phyloP scores from a whole-genome alignment of 805 yeast species.

The Hanseniaspora taiwanica region DNA sequence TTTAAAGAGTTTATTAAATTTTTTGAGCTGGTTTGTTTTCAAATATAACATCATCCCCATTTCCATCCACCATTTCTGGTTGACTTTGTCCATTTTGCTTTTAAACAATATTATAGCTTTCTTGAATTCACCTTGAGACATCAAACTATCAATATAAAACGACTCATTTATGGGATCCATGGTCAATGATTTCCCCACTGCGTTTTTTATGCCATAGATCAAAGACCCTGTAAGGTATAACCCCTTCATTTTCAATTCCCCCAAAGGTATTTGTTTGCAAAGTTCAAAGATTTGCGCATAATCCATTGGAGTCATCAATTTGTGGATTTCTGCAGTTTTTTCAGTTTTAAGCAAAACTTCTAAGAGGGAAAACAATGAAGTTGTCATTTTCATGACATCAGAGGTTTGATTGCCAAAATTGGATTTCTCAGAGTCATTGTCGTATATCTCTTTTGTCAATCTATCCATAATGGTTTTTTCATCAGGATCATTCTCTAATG shows the following conservation, averaged over 20 bases:
- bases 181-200: conserved; percentile 18
- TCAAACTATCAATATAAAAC: conserved; percentile 33
- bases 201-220: conserved; percentile 26
- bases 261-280: conserved; percentile 26
- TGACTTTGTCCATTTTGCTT: conserved; percentile 23
- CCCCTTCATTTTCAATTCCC: conserved; percentile 22
- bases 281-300: conserved; percentile 27
- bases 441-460: neutral
- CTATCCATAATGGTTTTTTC: neutral
- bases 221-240: conserved; percentile 30
- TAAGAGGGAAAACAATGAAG: neutral
- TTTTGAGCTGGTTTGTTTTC: conserved; percentile 19
- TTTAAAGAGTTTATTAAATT: conserved; percentile 25
- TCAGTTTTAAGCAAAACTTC: neutral
- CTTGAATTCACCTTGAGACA: conserved; percentile 20
- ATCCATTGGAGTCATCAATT: conserved; percentile 20
- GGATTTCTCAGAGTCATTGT: neutral
- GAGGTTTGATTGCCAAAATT: neutral
- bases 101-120: conserved; percentile 28
- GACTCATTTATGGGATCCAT: conserved; percentile 40
- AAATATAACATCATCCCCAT: conserved; percentile 31
- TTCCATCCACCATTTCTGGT: conserved; percentile 42
- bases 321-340: conserved; percentile 3
- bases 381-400: neutral
- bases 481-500: neutral